A percentile compares a stretch with the other conserved stretches of the same genome.
Evolutionary conservation across 176 grass and related monocot species (phyloP).

Genomic region (Bonia amplexicaulis): DNA sequence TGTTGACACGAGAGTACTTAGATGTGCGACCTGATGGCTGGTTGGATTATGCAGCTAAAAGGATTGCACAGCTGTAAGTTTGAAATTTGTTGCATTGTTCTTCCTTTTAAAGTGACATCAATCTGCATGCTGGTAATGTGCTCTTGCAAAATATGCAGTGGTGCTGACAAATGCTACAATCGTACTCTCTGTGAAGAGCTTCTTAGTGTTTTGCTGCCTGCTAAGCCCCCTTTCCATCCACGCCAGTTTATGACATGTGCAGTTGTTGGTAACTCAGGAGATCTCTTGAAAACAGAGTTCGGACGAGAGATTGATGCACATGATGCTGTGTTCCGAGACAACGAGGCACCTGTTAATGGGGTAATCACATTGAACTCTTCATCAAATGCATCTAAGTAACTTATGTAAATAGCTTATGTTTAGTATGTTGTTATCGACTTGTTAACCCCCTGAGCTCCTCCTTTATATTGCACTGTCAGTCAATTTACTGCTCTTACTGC

Average conservation of each 20-base stretch:
- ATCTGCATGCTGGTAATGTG: not conserved
- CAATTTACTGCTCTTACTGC: not conserved
- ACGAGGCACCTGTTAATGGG: conserved; percentile 95
- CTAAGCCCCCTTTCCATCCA: conserved; percentile 89
- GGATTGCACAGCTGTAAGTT: conserved; percentile 93
- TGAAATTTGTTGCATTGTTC: not conserved
- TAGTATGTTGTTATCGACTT: not conserved
- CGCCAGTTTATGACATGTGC: conserved; percentile 84
- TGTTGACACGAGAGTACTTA: conserved; percentile 97
- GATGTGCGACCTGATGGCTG: conserved; percentile 93
- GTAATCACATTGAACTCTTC: conserved; percentile 38
- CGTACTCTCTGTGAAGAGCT: conserved; percentile 85
- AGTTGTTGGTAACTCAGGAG: conserved; percentile 94
- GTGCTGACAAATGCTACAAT: conserved; percentile 91
- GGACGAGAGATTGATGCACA: conserved; percentile 90
- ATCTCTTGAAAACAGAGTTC: conserved; percentile 97
- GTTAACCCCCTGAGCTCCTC: not conserved
- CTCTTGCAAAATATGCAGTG: conserved; percentile 43
- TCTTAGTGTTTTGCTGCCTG: conserved; percentile 81
- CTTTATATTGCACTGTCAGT: not conserved
- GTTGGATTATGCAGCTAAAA: conserved; percentile 88
- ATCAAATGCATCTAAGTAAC: not conserved
- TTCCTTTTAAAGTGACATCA: not conserved
- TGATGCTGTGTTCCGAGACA: conserved; percentile 96
- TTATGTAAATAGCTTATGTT: not conserved